Evolutionary conservation across 345 rosid genomes (phyloP).

Genomic region (Eutrema japonicum): DNA sequence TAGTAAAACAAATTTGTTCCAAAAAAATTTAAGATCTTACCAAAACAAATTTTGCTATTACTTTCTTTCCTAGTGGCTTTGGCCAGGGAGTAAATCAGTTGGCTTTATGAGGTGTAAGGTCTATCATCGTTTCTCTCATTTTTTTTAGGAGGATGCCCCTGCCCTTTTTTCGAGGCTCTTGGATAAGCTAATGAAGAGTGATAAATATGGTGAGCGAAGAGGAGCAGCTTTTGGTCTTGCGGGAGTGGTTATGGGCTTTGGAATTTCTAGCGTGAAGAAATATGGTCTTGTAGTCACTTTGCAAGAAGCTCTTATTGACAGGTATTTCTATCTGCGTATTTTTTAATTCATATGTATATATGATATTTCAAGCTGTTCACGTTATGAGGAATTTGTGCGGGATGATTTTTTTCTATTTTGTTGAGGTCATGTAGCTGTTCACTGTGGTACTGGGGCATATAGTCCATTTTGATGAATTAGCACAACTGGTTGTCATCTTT

Average conservation of each 20-base stretch:
- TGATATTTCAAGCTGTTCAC: not conserved
- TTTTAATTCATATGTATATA: conserved; percentile 2
- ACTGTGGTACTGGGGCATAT: not conserved
- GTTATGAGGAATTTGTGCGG: not conserved
- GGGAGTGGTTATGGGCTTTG: conserved; percentile 90
- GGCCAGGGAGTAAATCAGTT: conserved; percentile 10
- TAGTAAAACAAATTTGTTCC: conserved; percentile 34
- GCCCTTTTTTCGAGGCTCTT: conserved; percentile 73
- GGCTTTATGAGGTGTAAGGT: conserved; percentile 4
- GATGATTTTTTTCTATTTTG: not conserved
- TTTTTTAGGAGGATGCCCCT: conserved; percentile 74
- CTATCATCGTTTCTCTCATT: conserved; percentile 10
- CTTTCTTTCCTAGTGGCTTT: conserved; percentile 8
- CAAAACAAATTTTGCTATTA: conserved; percentile 15
- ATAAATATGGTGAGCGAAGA: conserved; percentile 96
- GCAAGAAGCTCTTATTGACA: conserved; percentile 75
- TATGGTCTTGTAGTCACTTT: conserved; percentile 65
- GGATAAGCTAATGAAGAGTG: conserved; percentile 86
- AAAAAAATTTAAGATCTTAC: not conserved
- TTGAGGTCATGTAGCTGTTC: conserved; percentile 5
- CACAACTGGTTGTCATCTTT: conserved; percentile 14
- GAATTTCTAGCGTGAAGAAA: conserved; percentile 84
- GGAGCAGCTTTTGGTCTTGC: conserved; percentile 99
- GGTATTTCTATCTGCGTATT: conserved; percentile 50
- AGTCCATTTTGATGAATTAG: not conserved